phyloP scores from a whole-genome alignment of 805 yeast genomes.

The Schwanniomyces yamadae region DNA sequence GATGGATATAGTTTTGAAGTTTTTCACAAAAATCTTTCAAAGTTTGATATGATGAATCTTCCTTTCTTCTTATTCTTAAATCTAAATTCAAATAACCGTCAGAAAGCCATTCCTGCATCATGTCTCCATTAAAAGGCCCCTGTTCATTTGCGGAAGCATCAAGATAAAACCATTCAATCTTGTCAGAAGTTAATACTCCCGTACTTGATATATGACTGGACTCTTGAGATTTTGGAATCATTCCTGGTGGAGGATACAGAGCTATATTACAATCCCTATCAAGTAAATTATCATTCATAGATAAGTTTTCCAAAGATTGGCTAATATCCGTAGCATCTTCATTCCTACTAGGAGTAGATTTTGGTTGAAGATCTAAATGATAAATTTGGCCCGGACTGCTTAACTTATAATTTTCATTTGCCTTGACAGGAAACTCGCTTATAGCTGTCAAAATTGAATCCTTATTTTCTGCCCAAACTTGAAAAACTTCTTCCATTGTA shows the following conservation, averaged over 20 bases:
- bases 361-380: slow-evolving; percentile 34
- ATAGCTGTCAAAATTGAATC: slow-evolving; percentile 19
- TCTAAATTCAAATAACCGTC: slow-evolving; percentile 57
- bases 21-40: slow-evolving; percentile 52
- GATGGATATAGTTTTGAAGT: slow-evolving; percentile 51
- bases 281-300: slow-evolving; percentile 5
- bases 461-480: slow-evolving; percentile 45
- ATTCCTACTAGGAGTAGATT: not conserved
- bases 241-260: slow-evolving; percentile 20
- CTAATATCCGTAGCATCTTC: slow-evolving; percentile 2
- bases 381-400: slow-evolving; percentile 32
- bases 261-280: not conserved
- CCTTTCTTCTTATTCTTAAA: slow-evolving; percentile 58
- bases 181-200: slow-evolving; percentile 32
- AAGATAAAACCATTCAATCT: slow-evolving; percentile 66
- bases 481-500: slow-evolving; percentile 51
- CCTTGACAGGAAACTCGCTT: slow-evolving; percentile 10
- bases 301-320: slow-evolving; percentile 9
- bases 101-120: slow-evolving; percentile 78
- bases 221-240: slow-evolving; percentile 6
- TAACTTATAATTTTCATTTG: slow-evolving; percentile 29
- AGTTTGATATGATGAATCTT: slow-evolving; percentile 48
- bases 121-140: slow-evolving; percentile 74
- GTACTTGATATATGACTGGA: slow-evolving; percentile 5
- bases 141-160: slow-evolving; percentile 71